A percentile compares a stretch with the other conserved stretches of the same genome.
Conservation (phyloP, 1,139 yeast species). For the Fermentozyma sake region DNA sequence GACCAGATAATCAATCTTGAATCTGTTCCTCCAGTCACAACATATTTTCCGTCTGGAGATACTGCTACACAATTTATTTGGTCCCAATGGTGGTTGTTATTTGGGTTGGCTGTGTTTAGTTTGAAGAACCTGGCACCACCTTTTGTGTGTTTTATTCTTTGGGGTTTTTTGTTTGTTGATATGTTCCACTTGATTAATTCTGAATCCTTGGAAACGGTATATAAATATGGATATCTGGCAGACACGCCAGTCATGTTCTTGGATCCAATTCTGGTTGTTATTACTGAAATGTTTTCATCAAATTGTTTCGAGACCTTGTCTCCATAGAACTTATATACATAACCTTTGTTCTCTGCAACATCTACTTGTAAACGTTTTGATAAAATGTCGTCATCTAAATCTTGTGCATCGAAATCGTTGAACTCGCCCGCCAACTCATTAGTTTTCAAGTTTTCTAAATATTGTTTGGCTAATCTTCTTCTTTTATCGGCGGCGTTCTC, state of each 20-base stretch:
- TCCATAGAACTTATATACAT: slow-evolving; percentile 66
- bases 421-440: slow-evolving; percentile 35
- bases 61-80: slow-evolving; percentile 78
- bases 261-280: slow-evolving; percentile 54
- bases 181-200: slow-evolving; percentile 73
- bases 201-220: slow-evolving; percentile 80
- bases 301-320: slow-evolving; percentile 41
- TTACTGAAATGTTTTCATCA: slow-evolving; percentile 19
- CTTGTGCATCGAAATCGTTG: slow-evolving; percentile 78
- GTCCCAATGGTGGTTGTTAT: slow-evolving; percentile 64
- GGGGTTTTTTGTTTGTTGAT: slow-evolving; percentile 36
- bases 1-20: slow-evolving; percentile 82
- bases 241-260: slow-evolving; percentile 53
- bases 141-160: slow-evolving; percentile 56
- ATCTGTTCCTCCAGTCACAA: slow-evolving; percentile 90
- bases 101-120: slow-evolving; percentile 33
- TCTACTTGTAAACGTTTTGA: slow-evolving; percentile 78
- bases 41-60: slow-evolving; percentile 79
- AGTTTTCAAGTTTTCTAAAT: slow-evolving; percentile 69
- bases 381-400: slow-evolving; percentile 81
- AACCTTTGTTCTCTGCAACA: slow-evolving; percentile 86
- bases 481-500: slow-evolving; percentile 93
- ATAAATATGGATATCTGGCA: slow-evolving; percentile 56
- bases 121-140: slow-evolving; percentile 52
- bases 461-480: slow-evolving; percentile 89